Percentiles rank a stretch among this genome's conserved stretches.
Conservation (phyloP, 2,329 filamentous ascomycete genomes). For the Cladosporium sp. region DNA sequence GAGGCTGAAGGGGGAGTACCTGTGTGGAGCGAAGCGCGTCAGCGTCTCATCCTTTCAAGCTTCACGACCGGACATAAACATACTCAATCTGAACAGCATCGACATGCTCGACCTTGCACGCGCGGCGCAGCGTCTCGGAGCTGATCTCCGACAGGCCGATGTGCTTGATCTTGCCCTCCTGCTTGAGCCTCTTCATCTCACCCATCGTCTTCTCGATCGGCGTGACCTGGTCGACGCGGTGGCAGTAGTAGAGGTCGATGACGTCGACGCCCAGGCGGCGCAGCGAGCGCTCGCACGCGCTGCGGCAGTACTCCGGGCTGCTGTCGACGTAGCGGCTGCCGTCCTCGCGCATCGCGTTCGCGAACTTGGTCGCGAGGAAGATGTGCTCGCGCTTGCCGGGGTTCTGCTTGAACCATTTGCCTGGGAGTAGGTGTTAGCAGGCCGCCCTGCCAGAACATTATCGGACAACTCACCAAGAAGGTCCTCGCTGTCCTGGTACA, state of each 20-base stretch:
- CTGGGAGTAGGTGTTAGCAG: conserved; percentile 4
- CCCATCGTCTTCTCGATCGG: conserved; percentile 45
- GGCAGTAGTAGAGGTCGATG: conserved; percentile 41
- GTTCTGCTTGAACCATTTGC: conserved; percentile 35
- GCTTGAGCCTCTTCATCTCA: conserved; percentile 43
- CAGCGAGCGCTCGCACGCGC: conserved; percentile 36
- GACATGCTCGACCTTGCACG: conserved; percentile 45
- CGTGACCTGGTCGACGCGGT: conserved; percentile 38
- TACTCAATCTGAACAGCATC: conserved; percentile 48
- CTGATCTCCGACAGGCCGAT: conserved; percentile 51
- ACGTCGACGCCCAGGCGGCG: conserved; percentile 33
- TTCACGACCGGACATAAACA: neutral
- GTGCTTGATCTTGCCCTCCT: conserved; percentile 52
- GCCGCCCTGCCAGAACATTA: neutral
- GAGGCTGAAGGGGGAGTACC: conserved; percentile 47
- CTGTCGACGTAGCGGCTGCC: conserved; percentile 32
- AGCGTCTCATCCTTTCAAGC: neutral
- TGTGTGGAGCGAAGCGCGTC: neutral
- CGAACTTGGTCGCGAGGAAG: conserved; percentile 51
- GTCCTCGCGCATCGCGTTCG: conserved; percentile 35
- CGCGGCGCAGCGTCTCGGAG: conserved; percentile 46
- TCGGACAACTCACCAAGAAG: conserved; percentile 33
- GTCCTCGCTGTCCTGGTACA: conserved; percentile 38
- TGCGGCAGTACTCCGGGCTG: conserved; percentile 21
- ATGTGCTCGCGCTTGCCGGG: conserved; percentile 44